Percentiles rank a stretch among this genome's conserved stretches.
Conservation (phyloP, 2,329 filamentous ascomycete species). For the Fusarium pininemorale region DNA sequence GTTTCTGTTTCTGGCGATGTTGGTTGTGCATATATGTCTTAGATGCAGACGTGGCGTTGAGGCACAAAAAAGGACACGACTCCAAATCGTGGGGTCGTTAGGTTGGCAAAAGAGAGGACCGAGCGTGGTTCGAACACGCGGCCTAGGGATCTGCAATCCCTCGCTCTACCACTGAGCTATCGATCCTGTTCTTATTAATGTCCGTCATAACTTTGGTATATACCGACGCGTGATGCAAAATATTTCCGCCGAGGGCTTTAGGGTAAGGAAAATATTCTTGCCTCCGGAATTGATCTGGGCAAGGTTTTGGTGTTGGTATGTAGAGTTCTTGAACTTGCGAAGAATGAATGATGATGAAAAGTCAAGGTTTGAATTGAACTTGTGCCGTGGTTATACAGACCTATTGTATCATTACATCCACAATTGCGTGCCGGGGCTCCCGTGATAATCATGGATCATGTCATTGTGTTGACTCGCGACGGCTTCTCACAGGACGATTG, state of each 20-base stretch:
- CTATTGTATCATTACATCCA: neutral
- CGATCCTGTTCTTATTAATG: constrained; percentile 10
- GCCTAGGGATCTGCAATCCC: constrained; percentile 37
- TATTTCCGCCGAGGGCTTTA: neutral
- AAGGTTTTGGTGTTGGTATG: neutral
- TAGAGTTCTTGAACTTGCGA: neutral
- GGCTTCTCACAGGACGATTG: neutral
- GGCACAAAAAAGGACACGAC: constrained; percentile 14
- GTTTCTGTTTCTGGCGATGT: neutral
- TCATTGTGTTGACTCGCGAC: constrained; percentile 2
- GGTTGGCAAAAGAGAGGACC: constrained; percentile 25
- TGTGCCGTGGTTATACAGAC: neutral
- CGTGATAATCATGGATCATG: neutral
- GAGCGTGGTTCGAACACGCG: constrained; percentile 38
- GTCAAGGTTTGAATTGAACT: too few relatives aligned
- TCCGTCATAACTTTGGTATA: accelerated
- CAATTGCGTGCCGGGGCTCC: constrained; percentile 9
- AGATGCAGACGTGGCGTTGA: constrained; percentile 2
- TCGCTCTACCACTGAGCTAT: constrained; percentile 39
- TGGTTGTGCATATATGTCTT: neutral
- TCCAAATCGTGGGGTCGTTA: neutral
- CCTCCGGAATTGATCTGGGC: too few relatives aligned
- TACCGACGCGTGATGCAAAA: accelerated
- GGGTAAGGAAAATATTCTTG: neutral
- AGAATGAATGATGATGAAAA: neutral